Evolutionary conservation across 202 grass and related monocot species (phyloP), one percentile per base, ranked within the genome.

Genomic region (Saccharum hybrid): DNA sequence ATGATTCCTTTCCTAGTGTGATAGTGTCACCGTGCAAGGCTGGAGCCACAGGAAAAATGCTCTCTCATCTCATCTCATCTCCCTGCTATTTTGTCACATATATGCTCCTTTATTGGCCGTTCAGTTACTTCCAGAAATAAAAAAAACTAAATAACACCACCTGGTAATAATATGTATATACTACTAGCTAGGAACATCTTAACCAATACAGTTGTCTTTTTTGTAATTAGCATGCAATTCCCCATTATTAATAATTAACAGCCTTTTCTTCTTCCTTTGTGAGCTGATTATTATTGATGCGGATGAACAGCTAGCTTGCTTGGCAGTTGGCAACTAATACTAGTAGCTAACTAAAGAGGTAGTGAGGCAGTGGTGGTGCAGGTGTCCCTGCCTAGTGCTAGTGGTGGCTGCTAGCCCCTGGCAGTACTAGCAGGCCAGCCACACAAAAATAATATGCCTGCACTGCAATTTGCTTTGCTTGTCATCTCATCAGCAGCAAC

Each of bases 1-100:
- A 31, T 68, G 81, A 90, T 86, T 86, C 88, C 68, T 90, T 83
- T 75, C 88, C 68, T 86, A 80, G 88, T 69, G 78, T 90, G 67
- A 90, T 26, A 39, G 21, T 68, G 88, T 82, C 67, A 38, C 83
- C 23, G 74, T 86, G 88, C 88, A 90, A 86, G 75, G 34, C 84
- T 90, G 88, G 34, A 75, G 15, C 75, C 83, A 74, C 88, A 68
- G 14, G 63, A 83, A 74, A 73, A 41, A 69, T 51, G 26, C 13
- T 51, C 12, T 30, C 41, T 6, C 22, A 4, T 39, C 26, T 26
- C 26, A n/a, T 16, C 6, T 14, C 13, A 33, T 66, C 30, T 65
- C 14, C 28, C 19, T 51, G 49, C 15, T 54, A 19, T 19, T 54
- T 54, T 54, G 16, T 54, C 49, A 54, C 15, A 51, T 51, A 51